phyloP scores from a whole-genome alignment of 495 filamentous ascomycete species.

The Trichoderma gamsii region DNA sequence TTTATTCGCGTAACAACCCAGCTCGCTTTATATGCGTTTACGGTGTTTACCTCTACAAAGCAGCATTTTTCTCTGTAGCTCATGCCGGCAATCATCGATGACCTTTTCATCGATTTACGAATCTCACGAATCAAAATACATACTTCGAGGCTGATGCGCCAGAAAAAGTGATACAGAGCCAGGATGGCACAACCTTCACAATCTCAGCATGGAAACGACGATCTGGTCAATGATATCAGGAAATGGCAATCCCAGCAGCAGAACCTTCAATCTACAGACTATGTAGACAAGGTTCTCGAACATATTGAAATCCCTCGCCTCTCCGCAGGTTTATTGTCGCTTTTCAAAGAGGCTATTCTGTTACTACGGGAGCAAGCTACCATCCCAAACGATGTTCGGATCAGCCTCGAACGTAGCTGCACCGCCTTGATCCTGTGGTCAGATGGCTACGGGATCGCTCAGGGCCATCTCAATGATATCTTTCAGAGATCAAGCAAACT shows the following conservation, averaged over 20 bases:
- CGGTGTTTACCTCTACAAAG: too few relatives aligned
- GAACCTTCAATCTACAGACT: neutral
- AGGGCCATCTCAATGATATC: constrained; percentile 7
- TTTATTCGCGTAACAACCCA: too few relatives aligned
- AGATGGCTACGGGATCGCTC: constrained; percentile 15
- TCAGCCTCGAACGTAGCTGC: constrained; percentile 15
- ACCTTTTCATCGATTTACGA: too few relatives aligned
- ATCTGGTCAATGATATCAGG: neutral
- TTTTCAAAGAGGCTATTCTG: neutral
- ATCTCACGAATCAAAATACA: too few relatives aligned
- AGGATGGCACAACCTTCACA: neutral
- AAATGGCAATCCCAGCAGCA: neutral
- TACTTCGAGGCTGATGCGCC: too few relatives aligned
- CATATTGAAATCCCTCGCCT: neutral
- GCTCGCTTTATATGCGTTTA: too few relatives aligned
- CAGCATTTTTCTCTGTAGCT: too few relatives aligned
- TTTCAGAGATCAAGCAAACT: neutral
- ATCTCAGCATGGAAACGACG: neutral
- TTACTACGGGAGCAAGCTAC: neutral
- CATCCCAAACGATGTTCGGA: constrained; percentile 7
- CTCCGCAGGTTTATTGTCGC: neutral
- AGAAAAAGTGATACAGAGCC: neutral
- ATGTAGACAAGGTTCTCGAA: neutral
- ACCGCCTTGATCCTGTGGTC: constrained; percentile 17
- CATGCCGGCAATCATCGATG: too few relatives aligned